These are phyloP conservation scores for Suhomyces chickasaworum DNA, from an alignment of 1,139 yeast species.

Conservation along the genomic window DNA sequence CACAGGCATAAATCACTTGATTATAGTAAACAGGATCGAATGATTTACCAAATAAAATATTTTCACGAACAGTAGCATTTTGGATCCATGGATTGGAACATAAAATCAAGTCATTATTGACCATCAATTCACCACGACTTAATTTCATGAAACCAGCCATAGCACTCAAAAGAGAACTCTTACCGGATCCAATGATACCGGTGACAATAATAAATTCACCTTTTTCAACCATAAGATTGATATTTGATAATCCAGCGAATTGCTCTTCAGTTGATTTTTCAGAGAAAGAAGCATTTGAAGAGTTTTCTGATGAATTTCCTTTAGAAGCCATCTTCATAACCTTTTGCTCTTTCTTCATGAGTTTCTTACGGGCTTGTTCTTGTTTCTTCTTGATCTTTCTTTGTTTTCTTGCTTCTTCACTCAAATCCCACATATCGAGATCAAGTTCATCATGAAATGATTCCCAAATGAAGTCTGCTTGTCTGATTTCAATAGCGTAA, in stretches of 20 bases:
- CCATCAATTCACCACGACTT: constrained; percentile 29
- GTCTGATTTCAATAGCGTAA: constrained; percentile 27
- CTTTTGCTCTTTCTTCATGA: constrained; percentile 22
- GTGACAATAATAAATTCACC: constrained; percentile 42
- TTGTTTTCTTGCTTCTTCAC: constrained; percentile 20
- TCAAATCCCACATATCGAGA: constrained; percentile 29
- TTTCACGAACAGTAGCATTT: constrained; percentile 46
- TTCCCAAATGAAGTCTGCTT: constrained; percentile 43
- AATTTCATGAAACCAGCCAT: constrained; percentile 42
- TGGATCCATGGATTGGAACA: constrained; percentile 49
- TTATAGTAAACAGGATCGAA: constrained; percentile 33
- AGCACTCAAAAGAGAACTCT: constrained; percentile 41
- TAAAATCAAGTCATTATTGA: constrained; percentile 32
- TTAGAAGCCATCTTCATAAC: constrained; percentile 16
- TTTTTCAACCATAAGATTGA: constrained; percentile 30
- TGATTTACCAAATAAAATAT: constrained; percentile 40
- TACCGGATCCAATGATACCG: constrained; percentile 47
- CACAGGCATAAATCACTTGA: constrained; percentile 39
- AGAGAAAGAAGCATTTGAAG: constrained; percentile 19
- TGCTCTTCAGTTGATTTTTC: constrained; percentile 14
- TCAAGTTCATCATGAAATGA: constrained; percentile 33
- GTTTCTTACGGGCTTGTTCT: constrained; percentile 15
- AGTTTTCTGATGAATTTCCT: constrained; percentile 11
- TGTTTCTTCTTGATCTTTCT: constrained; percentile 19
- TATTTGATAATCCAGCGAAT: constrained; percentile 35